A percentile compares a stretch with the other conserved stretches of the same genome.
phyloP scores from a whole-genome alignment of 305 asterid species.

The Coffea humblotiana region DNA sequence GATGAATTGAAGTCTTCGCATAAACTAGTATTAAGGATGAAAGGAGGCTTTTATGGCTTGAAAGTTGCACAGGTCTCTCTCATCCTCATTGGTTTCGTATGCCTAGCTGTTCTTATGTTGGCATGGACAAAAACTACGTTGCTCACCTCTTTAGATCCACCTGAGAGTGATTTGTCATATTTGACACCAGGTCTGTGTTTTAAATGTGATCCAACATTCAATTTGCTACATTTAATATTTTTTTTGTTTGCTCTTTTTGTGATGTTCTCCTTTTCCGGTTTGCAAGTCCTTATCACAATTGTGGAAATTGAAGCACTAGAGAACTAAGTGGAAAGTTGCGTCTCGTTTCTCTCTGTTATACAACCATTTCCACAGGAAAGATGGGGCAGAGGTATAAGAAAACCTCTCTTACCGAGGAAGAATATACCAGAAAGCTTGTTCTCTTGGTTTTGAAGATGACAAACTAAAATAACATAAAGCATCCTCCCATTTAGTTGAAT shows the following conservation, averaged over 20 bases:
- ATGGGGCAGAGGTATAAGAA: neutral
- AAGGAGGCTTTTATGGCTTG: slow-evolving; percentile 68
- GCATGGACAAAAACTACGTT: slow-evolving; percentile 70
- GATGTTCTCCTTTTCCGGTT: neutral
- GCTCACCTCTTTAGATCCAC: slow-evolving; percentile 61
- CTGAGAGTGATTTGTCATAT: slow-evolving; percentile 41
- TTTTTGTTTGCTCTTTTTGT: neutral
- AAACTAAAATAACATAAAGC: neutral
- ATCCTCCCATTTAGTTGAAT: neutral
- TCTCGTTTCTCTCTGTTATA: neutral
- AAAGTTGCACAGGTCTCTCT: slow-evolving; percentile 77
- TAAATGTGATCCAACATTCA: neutral
- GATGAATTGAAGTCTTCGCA: slow-evolving; percentile 5
- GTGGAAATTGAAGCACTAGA: neutral
- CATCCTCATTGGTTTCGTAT: slow-evolving; percentile 67
- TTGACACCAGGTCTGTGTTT: slow-evolving; percentile 59
- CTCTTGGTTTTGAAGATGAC: neutral
- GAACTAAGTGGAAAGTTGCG: neutral
- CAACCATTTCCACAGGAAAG: neutral
- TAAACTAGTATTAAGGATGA: slow-evolving; percentile 55
- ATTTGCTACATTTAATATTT: neutral
- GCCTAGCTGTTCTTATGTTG: slow-evolving; percentile 62
- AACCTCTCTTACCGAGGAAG: neutral
- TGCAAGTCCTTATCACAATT: neutral
- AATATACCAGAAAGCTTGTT: neutral